Percentiles rank a stretch among this genome's conserved stretches.
Conservation (phyloP, 2,329 filamentous ascomycete species). For the Alternaria novae-zelandiae region DNA sequence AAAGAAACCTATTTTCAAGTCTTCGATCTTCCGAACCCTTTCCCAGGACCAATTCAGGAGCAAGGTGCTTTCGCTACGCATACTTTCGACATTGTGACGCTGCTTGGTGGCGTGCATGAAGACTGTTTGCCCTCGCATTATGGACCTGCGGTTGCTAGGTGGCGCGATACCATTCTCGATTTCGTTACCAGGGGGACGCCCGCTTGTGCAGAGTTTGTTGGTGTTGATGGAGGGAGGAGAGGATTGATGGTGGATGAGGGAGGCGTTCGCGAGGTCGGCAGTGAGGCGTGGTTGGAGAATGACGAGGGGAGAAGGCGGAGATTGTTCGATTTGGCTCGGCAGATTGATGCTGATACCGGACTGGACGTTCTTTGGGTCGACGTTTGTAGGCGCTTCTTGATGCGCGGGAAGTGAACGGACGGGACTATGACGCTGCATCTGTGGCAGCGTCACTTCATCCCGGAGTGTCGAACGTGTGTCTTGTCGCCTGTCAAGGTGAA, state of each 20-base stretch:
- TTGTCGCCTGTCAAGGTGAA: background rate
- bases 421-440: background rate
- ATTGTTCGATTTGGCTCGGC: constrained; percentile 17
- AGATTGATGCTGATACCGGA: constrained; percentile 10
- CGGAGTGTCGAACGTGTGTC: background rate
- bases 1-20: constrained; percentile 22
- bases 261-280: constrained; percentile 14
- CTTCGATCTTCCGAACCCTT: constrained; percentile 24
- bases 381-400: constrained; percentile 22
- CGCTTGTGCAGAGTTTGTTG: constrained; percentile 13
- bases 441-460: background rate
- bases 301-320: constrained; percentile 8
- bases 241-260: constrained; percentile 13
- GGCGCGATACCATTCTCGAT: constrained; percentile 19
- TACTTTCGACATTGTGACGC: constrained; percentile 24
- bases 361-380: constrained; percentile 25
- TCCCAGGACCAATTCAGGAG: constrained; percentile 15
- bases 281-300: constrained; percentile 12
- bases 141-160: constrained; percentile 4
- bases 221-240: background rate
- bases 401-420: constrained; percentile 55
- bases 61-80: constrained; percentile 22
- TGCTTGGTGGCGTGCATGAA: constrained; percentile 23
- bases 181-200: constrained; percentile 15
- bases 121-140: constrained; percentile 13